Base-by-base conservation (phyloP, 306 rosid species). In the Inga laurina region DNA sequence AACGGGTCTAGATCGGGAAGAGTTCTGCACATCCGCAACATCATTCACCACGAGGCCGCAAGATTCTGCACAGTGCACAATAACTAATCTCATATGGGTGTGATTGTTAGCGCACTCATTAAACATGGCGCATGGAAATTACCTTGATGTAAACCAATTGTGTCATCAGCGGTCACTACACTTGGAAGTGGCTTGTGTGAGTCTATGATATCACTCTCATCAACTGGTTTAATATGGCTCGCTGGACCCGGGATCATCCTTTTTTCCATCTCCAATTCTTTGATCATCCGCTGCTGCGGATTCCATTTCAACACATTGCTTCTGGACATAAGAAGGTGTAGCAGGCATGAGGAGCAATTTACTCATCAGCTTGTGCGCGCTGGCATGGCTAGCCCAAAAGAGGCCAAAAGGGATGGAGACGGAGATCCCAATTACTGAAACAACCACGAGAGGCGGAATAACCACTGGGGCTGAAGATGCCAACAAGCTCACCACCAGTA, bases 341-440 rank as follows among this genome's bases (percentile, higher is more conserved):
- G 68, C 65, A 75, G 90, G 89, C 21, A 43, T 72, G 5, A 97
- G 97, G 9, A 96, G 90, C 81, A 94, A 81, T 82, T 75, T 88
- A 37, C 84, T 86, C 99, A 93, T 90, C 14, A 96, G 61, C 69
- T 39, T 86, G 76, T 86, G 86, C 16, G 94, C 74, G 81, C 89
- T 92, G 59, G 79, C 91, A 79, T 89, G 92, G 80, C 88, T 91
- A 5, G 90, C 98, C 59, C 89, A 86, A 72, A 89, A 84, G 35
- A 94, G 10, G 3, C 88, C 97, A 49, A 75, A 91, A 41, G 98
- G 98, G 76, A 94, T 67, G 52, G 93, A 89, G 85, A 84, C 78
- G n/a, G 84, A 91, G 62, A 96, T 27, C 83, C 94, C 97, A 73
- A 96, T 82, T 32, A 92, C 94, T 44, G 97, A 92, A 68, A 91